Conservation (phyloP, 2,329 filamentous ascomycete species). For the Neofusicoccum umdonicola region DNA sequence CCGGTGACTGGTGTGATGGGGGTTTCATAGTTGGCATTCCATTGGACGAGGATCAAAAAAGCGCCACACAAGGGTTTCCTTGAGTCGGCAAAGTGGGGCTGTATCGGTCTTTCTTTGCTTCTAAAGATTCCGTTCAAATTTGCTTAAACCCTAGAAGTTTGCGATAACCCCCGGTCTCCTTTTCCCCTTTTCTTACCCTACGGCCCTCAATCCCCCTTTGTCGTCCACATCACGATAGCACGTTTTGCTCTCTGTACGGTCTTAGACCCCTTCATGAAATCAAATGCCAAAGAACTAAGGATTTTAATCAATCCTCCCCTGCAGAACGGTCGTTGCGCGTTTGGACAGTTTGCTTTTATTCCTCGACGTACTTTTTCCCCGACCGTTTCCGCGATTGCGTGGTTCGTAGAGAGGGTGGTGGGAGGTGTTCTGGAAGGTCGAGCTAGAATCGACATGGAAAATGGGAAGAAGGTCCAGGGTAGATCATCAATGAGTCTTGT, state of each 20-base stretch:
- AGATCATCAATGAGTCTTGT: neutral
- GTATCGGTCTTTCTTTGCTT: conserved; percentile 18
- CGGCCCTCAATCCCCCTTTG: conserved; percentile 15
- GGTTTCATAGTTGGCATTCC: conserved; percentile 16
- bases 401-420: neutral
- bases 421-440: neutral
- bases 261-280: conserved; percentile 17
- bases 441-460: conserved; percentile 10
- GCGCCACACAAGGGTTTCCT: conserved; percentile 16
- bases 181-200: conserved; percentile 14
- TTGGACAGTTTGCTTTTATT: neutral
- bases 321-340: neutral
- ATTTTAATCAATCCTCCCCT: neutral
- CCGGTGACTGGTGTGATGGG: conserved; percentile 15
- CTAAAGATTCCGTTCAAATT: conserved; percentile 19
- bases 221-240: conserved; percentile 17
- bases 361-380: neutral
- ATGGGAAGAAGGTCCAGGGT: neutral
- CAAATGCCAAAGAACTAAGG: conserved; percentile 18
- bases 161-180: conserved; percentile 13
- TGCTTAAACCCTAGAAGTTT: conserved; percentile 19
- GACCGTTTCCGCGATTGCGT: neutral
- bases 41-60: conserved; percentile 18
- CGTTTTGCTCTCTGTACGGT: conserved; percentile 17
- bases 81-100: conserved; percentile 17